These are phyloP conservation scores for Crithidia brevicula DNA, from an alignment of 208 protist genomes.

Conservation along the genomic window DNA sequence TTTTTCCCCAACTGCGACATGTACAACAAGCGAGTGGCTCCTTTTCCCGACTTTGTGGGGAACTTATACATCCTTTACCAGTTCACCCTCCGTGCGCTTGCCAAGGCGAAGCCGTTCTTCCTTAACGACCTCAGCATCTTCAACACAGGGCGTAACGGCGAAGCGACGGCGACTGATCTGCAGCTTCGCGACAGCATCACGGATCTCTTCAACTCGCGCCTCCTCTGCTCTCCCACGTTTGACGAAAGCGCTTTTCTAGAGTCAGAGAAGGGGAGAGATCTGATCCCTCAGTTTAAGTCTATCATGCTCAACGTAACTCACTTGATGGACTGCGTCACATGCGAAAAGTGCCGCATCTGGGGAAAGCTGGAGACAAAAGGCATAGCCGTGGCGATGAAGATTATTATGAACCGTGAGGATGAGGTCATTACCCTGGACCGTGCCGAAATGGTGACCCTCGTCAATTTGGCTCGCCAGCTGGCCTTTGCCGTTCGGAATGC, in stretches of 20 bases:
- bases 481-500: constrained; percentile 74
- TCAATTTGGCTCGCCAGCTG: constrained; percentile 84
- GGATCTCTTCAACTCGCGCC: constrained; percentile 61
- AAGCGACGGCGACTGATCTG: constrained; percentile 49
- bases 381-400: constrained; percentile 81
- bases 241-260: constrained; percentile 82
- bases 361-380: constrained; percentile 90
- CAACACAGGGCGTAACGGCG: constrained; percentile 53
- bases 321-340: constrained; percentile 93
- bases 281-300: constrained; percentile 76
- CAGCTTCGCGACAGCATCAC: constrained; percentile 50
- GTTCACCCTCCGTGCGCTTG: constrained; percentile 84
- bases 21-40: constrained; percentile 60
- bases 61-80: constrained; percentile 91
- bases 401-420: constrained; percentile 59
- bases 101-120: constrained; percentile 70
- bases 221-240: constrained; percentile 80
- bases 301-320: constrained; percentile 84
- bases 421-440: constrained; percentile 45
- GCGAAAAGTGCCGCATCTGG: constrained; percentile 94
- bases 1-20: constrained; percentile 90
- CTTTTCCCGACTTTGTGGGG: constrained; percentile 63
- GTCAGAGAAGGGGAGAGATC: constrained; percentile 47
- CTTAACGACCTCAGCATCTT: constrained; percentile 51
- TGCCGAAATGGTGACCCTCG: constrained; percentile 79